phyloP scores from a whole-genome alignment of 2,329 filamentous ascomycete species.

The Fusarium decemcellulare region DNA sequence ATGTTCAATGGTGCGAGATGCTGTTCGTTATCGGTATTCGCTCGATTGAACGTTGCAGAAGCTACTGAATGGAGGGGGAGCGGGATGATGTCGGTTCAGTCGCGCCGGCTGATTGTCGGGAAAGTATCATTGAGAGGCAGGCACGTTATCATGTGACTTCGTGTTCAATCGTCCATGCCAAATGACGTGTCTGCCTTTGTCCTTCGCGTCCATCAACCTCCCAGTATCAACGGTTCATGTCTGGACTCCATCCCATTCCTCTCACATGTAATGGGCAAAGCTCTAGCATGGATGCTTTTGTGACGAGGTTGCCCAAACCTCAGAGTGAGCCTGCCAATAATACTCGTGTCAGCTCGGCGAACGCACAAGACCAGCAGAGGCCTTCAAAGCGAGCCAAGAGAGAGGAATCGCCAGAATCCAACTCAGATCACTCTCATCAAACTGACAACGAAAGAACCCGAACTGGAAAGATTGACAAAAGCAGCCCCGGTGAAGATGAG shows the following conservation, averaged over 20 bases:
- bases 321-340: constrained; percentile 25
- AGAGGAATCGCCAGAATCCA: constrained; percentile 41
- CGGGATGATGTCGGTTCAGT: constrained; percentile 16
- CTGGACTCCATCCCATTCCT: background rate
- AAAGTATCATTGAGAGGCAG: background rate
- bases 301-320: constrained; percentile 49
- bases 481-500: constrained; percentile 40
- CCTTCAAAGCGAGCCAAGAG: constrained; percentile 52
- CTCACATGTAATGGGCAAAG: constrained; percentile 21
- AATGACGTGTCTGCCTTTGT: constrained; percentile 30
- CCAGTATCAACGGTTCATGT: background rate
- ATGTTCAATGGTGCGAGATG: constrained; percentile 39
- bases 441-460: constrained; percentile 27
- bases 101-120: constrained; percentile 47
- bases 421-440: constrained; percentile 41
- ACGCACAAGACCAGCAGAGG: constrained; percentile 34
- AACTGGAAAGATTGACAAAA: background rate
- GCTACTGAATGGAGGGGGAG: constrained; percentile 8
- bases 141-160: constrained; percentile 56
- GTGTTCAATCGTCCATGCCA: constrained; percentile 44
- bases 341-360: constrained; percentile 16
- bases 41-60: constrained; percentile 19
- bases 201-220: constrained; percentile 33
- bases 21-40: background rate
- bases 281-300: constrained; percentile 56